Evolutionary conservation across 345 rosid species (phyloP).

Genomic region (Corymbia maculata): DNA sequence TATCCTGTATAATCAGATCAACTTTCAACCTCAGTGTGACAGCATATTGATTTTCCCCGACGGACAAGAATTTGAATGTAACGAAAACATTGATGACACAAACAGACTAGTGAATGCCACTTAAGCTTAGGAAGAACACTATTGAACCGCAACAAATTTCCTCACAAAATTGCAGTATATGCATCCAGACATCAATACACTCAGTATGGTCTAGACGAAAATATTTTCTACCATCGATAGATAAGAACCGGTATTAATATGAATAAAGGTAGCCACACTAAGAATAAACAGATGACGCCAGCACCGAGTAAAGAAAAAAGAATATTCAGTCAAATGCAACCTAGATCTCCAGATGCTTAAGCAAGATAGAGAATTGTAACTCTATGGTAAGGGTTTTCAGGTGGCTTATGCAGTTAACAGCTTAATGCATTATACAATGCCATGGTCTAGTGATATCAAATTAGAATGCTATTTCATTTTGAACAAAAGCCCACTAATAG

Average conservation of each 20-base stretch:
- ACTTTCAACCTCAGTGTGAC: neutral
- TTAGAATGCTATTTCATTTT: neutral
- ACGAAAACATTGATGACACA: neutral
- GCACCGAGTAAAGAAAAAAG: neutral
- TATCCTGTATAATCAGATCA: neutral
- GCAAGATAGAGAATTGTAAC: neutral
- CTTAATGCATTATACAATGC: neutral
- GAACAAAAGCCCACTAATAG: neutral
- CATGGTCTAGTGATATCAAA: neutral
- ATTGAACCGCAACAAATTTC: neutral
- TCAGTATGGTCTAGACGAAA: neutral
- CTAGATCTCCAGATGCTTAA: neutral
- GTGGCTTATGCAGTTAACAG: neutral
- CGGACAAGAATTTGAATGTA: neutral
- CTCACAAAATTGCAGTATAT: neutral
- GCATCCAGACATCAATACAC: neutral
- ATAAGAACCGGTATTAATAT: neutral
- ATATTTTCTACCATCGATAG: neutral
- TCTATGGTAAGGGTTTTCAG: neutral
- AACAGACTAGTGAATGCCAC: neutral
- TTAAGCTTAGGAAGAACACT: neutral
- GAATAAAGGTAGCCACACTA: neutral
- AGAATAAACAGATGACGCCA: neutral
- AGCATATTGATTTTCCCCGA: neutral
- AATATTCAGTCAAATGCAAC: neutral